Evolutionary conservation across 768 basidiomycete species (phyloP).

Genomic region (Kwoniella newhampshirensis): DNA sequence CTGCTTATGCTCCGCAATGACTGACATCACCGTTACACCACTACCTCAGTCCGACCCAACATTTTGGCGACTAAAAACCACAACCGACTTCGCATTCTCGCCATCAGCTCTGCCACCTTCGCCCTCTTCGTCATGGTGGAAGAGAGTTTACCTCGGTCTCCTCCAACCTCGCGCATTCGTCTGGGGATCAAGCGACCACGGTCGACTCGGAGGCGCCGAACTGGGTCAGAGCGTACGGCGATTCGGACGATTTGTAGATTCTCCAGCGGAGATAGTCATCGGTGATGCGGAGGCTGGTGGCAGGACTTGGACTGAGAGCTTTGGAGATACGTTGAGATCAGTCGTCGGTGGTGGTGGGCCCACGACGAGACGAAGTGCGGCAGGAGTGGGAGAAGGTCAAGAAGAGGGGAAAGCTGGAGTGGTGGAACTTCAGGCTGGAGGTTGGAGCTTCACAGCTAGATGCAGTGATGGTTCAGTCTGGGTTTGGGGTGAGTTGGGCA

Average conservation of each 20-base stretch:
- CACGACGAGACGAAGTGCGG: too few species aligned
- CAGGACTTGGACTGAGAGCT: conserved; percentile 11
- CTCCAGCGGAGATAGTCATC: conserved; percentile 29
- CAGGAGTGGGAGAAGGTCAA: not conserved
- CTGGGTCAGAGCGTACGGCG: conserved; percentile 5
- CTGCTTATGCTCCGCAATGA: not conserved
- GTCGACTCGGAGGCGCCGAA: conserved; percentile 25
- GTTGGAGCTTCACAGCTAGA: conserved; percentile 47
- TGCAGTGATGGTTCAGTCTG: conserved; percentile 42
- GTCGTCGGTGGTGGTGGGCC: not conserved
- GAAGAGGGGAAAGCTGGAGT: conserved; percentile 17
- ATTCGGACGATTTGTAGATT: conserved; percentile 19
- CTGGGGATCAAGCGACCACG: conserved; percentile 43
- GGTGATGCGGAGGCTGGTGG: not conserved
- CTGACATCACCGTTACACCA: not conserved
- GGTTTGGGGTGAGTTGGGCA: conserved; percentile 44
- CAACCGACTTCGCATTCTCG: conserved; percentile 31
- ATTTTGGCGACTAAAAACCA: conserved; percentile 40
- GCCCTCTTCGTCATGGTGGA: conserved; percentile 18
- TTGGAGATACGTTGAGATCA: conserved; percentile 20
- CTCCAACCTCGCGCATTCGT: conserved; percentile 33
- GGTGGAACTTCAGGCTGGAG: conserved; percentile 46
- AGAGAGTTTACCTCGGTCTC: conserved; percentile 25
- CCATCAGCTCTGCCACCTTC: conserved; percentile 22
- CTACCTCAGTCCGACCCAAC: conserved; percentile 31